phyloP scores from a whole-genome alignment of 192 early-diverging fungal genomes.

The Gryganskiella cystojenkinii region DNA sequence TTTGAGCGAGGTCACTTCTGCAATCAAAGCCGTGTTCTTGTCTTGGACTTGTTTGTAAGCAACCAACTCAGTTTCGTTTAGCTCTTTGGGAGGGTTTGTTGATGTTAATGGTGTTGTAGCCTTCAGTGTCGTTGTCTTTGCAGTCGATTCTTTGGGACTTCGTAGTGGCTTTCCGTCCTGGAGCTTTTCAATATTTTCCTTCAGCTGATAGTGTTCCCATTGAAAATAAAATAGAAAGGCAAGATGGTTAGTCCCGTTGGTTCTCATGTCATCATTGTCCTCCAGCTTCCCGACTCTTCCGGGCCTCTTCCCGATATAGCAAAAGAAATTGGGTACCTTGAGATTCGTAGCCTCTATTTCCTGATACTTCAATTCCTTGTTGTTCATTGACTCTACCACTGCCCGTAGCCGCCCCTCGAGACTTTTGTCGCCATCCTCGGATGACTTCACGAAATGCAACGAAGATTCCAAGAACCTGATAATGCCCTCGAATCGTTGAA shows the following conservation, averaged over 20 bases:
- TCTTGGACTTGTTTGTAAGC: no score
- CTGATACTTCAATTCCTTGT: constrained; percentile 2
- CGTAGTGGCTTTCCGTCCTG: no score
- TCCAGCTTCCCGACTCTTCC: neutral
- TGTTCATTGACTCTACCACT: neutral
- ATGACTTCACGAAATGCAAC: constrained; percentile 4
- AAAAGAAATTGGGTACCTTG: neutral
- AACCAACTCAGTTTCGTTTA: no score
- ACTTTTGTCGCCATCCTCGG: neutral
- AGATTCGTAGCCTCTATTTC: neutral
- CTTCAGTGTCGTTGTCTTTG: no score
- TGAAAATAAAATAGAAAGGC: no score
- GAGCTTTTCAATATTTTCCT: no score
- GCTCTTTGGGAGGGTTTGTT: no score
- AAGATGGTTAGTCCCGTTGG: neutral
- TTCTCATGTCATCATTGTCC: neutral
- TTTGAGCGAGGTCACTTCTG: no score
- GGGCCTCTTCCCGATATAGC: neutral
- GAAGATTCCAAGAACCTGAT: constrained; percentile 13
- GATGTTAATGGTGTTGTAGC: no score
- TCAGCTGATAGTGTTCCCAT: no score
- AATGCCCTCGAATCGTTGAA: neutral
- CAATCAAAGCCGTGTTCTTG: no score
- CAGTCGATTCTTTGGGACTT: no score
- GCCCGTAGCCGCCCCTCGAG: constrained; percentile 6